Evolutionary conservation across 768 basidiomycete genomes (phyloP).

Genomic region (Leucosporidium scottii): DNA sequence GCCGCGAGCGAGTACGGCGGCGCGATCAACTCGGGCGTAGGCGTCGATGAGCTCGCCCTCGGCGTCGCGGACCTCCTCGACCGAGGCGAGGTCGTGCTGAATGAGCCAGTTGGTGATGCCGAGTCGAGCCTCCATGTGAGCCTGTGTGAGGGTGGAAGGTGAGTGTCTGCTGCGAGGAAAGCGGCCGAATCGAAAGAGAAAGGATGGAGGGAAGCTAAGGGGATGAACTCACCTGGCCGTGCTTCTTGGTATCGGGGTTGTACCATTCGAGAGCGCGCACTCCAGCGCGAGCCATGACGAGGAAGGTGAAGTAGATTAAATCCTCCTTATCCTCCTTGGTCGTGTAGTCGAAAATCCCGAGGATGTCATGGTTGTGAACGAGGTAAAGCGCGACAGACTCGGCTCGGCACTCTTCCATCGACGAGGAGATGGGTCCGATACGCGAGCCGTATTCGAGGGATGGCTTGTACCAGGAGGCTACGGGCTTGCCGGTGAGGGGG

Average conservation of each 20-base stretch:
- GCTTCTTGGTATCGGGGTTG: conserved; percentile 70
- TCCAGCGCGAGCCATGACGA: conserved; percentile 71
- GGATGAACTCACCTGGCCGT: conserved; percentile 60
- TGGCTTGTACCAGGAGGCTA: conserved; percentile 74
- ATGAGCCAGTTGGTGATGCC: conserved; percentile 78
- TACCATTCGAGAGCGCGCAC: conserved; percentile 68
- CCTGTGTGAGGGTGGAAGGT: too few relatives aligned
- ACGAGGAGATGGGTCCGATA: conserved; percentile 78
- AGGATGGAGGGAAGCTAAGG: neutral
- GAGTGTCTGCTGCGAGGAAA: too few relatives aligned
- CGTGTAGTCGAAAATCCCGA: conserved; percentile 74
- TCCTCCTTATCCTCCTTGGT: conserved; percentile 64
- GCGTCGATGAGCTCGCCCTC: conserved; percentile 59
- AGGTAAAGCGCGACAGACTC: conserved; percentile 77
- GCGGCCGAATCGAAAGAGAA: too few relatives aligned
- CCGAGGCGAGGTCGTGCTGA: conserved; percentile 56
- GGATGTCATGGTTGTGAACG: conserved; percentile 66
- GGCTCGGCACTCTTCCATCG: conserved; percentile 88
- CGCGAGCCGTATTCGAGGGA: conserved; percentile 74
- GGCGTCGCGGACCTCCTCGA: conserved; percentile 60
- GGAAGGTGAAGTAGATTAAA: conserved; percentile 56
- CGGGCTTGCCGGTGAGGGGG: conserved; percentile 28
- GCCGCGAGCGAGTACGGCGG: conserved; percentile 59
- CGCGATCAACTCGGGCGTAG: conserved; percentile 67
- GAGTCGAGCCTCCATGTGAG: conserved; percentile 51